Evolutionary conservation across 768 basidiomycete species (phyloP).

Genomic region (Mycena maculata): DNA sequence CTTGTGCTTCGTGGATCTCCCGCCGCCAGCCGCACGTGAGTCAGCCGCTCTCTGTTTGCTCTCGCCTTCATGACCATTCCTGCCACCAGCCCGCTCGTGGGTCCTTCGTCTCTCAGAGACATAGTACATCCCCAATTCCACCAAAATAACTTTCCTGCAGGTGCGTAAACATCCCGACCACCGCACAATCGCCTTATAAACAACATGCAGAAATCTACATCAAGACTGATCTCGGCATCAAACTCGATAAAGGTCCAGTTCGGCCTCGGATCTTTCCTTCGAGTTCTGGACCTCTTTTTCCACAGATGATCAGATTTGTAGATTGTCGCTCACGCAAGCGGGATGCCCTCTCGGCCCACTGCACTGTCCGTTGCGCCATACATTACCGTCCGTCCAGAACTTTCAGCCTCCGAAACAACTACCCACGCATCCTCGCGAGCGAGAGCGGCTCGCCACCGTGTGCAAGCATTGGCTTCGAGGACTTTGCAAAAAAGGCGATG

Average conservation of each 20-base stretch:
- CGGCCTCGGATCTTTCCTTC: constrained; percentile 3
- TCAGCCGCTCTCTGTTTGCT: constrained; percentile 10
- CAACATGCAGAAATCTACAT: constrained; percentile 67
- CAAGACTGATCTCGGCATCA: constrained; percentile 85
- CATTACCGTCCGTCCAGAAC: constrained; percentile 86
- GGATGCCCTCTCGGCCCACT: constrained; percentile 94
- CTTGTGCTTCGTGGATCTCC: too few species aligned
- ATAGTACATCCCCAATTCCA: constrained; percentile 92
- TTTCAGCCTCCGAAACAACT: constrained; percentile 89
- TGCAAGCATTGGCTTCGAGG: constrained; percentile 99
- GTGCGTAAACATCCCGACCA: background rate
- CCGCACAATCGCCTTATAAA: background rate
- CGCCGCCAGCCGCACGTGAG: background rate
- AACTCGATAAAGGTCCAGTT: constrained; percentile 89
- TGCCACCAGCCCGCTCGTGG: constrained; percentile 62
- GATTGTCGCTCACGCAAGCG: constrained; percentile 79
- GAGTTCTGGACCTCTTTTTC: constrained; percentile 12
- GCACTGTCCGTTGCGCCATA: constrained; percentile 93
- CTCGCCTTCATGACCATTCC: constrained; percentile 40
- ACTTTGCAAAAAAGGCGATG: constrained; percentile 97
- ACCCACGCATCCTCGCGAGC: constrained; percentile 85
- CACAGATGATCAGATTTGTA: constrained; percentile 94
- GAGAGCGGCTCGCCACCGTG: constrained; percentile 89
- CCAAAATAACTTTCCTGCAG: constrained; percentile 86
- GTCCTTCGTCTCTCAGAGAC: constrained; percentile 71